Percentiles rank a stretch among this genome's conserved stretches.
Conservation (phyloP, 106 monocot species). For the Allium sativum region DNA sequence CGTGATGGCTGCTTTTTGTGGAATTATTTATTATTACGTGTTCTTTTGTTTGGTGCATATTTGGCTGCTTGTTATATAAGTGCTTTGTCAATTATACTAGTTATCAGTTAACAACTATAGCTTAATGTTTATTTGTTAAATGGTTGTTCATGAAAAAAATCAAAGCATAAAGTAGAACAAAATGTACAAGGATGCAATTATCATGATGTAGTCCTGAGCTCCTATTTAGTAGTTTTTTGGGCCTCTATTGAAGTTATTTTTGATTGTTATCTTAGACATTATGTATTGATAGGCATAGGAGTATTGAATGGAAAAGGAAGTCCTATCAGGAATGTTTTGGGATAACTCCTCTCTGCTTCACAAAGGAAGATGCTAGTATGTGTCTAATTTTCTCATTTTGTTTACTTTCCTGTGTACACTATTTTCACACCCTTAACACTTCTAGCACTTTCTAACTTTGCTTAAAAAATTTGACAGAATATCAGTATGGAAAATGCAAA, state of each 20-base stretch:
- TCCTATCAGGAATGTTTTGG: constrained; percentile 67
- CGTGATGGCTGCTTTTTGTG: no score
- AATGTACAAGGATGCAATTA: background rate
- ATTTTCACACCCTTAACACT: no score
- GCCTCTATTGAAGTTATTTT: background rate
- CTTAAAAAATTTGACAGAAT: no score
- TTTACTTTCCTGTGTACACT: background rate
- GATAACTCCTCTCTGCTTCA: constrained; percentile 75
- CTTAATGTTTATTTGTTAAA: no score
- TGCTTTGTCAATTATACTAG: no score
- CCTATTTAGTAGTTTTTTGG: background rate
- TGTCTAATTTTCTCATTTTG: background rate
- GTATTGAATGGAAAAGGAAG: constrained; percentile 76
- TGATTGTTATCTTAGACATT: background rate
- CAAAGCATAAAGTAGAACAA: background rate
- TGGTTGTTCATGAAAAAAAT: no score
- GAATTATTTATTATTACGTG: no score
- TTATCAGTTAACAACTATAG: no score
- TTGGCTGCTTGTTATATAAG: no score
- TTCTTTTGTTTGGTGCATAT: no score
- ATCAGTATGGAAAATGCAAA: no score
- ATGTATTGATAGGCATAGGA: constrained; percentile 31
- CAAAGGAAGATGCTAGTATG: constrained; percentile 61
- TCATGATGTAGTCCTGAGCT: background rate
- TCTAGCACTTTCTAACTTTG: no score